phyloP scores from a whole-genome alignment of 2,329 filamentous ascomycete genomes.

The Alternaria infectoria region DNA sequence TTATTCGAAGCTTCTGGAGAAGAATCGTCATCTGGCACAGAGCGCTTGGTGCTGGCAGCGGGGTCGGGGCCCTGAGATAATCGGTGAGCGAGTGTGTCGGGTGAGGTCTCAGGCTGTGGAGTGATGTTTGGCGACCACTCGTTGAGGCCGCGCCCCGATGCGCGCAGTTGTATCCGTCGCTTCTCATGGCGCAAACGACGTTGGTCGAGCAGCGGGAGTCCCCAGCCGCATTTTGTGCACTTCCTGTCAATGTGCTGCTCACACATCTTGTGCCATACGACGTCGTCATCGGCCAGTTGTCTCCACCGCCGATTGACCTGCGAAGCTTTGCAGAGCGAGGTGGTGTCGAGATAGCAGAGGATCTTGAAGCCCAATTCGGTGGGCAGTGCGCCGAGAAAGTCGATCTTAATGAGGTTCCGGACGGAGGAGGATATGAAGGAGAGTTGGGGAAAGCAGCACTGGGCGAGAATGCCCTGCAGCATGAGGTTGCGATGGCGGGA shows the following conservation, averaged over 20 bases:
- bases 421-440: slow-evolving; percentile 91
- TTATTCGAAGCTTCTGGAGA: slow-evolving; percentile 40
- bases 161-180: slow-evolving; percentile 77
- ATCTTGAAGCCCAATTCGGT: slow-evolving; percentile 93
- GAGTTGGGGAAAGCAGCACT: slow-evolving; percentile 97
- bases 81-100: slow-evolving; percentile 15
- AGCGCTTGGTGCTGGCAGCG: slow-evolving; percentile 37
- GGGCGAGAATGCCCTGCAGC: slow-evolving; percentile 92
- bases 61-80: slow-evolving; percentile 22
- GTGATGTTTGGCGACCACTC: slow-evolving; percentile 60
- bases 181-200: slow-evolving; percentile 88
- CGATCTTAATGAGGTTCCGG: slow-evolving; percentile 94
- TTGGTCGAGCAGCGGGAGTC: slow-evolving; percentile 84
- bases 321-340: slow-evolving; percentile 92
- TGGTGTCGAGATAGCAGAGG: slow-evolving; percentile 88
- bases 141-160: slow-evolving; percentile 64
- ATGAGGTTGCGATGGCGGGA: slow-evolving; percentile 94
- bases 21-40: slow-evolving; percentile 27
- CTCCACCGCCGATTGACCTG: slow-evolving; percentile 92
- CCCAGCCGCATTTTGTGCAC: slow-evolving; percentile 95
- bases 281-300: slow-evolving; percentile 90
- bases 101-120: slow-evolving; percentile 51
- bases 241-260: slow-evolving; percentile 95
- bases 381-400: slow-evolving; percentile 89
- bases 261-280: slow-evolving; percentile 98